Base-by-base conservation (phyloP, 1,139 yeast genomes). In the Blastobotrys petasosporus region DNA sequence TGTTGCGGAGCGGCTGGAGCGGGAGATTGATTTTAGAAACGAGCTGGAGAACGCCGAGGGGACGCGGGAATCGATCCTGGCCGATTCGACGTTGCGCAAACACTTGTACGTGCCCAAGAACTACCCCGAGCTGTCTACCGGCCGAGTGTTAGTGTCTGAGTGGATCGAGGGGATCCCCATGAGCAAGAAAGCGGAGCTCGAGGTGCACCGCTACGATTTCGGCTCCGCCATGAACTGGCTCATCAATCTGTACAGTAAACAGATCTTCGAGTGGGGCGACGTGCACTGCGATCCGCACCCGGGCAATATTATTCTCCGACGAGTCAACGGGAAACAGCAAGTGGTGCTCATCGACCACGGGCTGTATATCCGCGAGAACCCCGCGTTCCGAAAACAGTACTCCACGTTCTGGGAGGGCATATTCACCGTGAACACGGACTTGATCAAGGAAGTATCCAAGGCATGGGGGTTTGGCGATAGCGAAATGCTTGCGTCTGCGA, bases 211-310 rank as follows among this genome's bases (percentile, higher is more conserved):
- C 1, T 79, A 63, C 56, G 67, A 77, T 55, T 63, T 75, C 16
- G 56, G 66, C 15, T 53, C 60, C 12, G 68, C 80, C 15, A 73
- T 83, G 77, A 63, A 69, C 15, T 76, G 74, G 47, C 75, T 82
- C 53, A 64, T 80, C 38, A 68, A 68, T 30, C 67, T 80, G 12
- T 81, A 81, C 54, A 80, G 85, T 6, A 75, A 76, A 49, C 90
- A 82, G 66, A 80, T 83, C 29, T 85, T 83, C 61, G 70, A 74
- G 37, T 84, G 85, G 76, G 94, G 94, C 6, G 71, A 78, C 50
- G 80, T 85, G 12, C 94, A 85, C 61, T 79, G 88, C 44, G 94
- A 85, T 60, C 86, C 92, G 5, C 94, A 85, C 59, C 94, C 94
- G 1, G 94, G 94, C 3, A 85, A 85, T 59, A 64, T 85, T 51